Percentiles rank a stretch among this genome's conserved stretches.
Evolutionary conservation across 495 filamentous ascomycete genomes (phyloP).

Genomic region (Penicillium cataractarum): DNA sequence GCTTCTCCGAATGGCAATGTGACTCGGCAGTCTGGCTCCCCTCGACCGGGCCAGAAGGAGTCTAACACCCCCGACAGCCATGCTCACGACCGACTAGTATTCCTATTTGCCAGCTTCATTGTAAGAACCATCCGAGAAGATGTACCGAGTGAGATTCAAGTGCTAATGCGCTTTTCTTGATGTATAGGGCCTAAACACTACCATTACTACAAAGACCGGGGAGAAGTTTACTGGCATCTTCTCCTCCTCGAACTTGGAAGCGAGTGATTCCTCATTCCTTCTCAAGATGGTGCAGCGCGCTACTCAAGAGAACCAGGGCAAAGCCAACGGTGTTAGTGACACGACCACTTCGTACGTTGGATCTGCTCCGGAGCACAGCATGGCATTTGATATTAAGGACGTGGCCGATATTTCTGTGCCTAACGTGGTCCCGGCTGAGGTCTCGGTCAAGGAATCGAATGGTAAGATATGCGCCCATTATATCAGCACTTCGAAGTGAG

Average conservation of each 20-base stretch:
- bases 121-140: constrained; percentile 49
- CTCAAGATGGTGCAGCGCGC: constrained; percentile 84
- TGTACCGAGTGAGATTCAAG: constrained; percentile 16
- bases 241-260: constrained; percentile 60
- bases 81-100: constrained; percentile 67
- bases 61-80: constrained; percentile 62
- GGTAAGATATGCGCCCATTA: constrained; percentile 54
- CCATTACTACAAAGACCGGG: constrained; percentile 68
- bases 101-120: constrained; percentile 63
- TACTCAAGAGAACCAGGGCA: constrained; percentile 48
- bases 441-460: constrained; percentile 64
- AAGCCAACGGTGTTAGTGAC: constrained; percentile 60
- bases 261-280: constrained; percentile 62
- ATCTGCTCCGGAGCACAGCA: constrained; percentile 63
- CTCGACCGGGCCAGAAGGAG: constrained; percentile 51
- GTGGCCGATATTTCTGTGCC: constrained; percentile 66
- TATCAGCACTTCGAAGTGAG: not conserved
- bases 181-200: constrained; percentile 66
- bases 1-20: constrained; percentile 58
- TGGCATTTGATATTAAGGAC: constrained; percentile 83
- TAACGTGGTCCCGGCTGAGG: constrained; percentile 54
- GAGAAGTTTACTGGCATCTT: constrained; percentile 77
- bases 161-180: constrained; percentile 14
- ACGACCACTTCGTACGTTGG: constrained; percentile 60
- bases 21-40: constrained; percentile 44